Percentiles rank a stretch among this genome's conserved stretches.
These are phyloP conservation scores for Cadophora luteo-olivacea DNA, from an alignment of 2,329 filamentous ascomycete species.

Conservation along the genomic window DNA sequence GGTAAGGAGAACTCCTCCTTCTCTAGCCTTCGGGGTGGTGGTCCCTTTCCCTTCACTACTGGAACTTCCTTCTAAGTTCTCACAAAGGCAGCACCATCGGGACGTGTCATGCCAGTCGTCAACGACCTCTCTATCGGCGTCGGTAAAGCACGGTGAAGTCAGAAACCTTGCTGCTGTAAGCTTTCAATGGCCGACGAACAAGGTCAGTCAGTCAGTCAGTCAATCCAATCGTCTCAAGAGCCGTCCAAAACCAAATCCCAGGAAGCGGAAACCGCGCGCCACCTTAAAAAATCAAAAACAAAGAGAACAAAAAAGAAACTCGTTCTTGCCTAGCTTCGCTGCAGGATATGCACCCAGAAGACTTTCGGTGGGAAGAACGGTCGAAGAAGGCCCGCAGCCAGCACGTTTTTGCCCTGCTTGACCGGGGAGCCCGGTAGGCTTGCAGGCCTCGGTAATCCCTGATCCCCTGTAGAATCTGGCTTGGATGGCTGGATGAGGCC, in stretches of 20 bases:
- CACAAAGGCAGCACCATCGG: not conserved
- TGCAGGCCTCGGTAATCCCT: not conserved
- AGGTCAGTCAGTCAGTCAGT: no score
- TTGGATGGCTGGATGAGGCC: not conserved
- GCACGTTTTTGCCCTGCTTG: constrained; percentile 19
- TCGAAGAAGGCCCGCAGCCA: constrained; percentile 1
- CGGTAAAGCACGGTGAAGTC: constrained; percentile 10
- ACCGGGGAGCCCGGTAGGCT: not conserved
- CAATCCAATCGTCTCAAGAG: not conserved
- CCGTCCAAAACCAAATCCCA: not conserved
- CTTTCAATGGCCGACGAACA: no score
- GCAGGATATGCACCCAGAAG: not conserved
- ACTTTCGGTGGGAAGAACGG: not conserved
- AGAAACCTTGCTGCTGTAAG: not conserved
- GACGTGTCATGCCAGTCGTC: constrained; percentile 6
- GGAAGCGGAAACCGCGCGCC: constrained; percentile 29
- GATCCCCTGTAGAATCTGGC: not conserved
- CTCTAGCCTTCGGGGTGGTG: not conserved
- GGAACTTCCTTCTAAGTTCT: no score
- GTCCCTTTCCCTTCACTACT: no score
- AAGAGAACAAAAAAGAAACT: not conserved
- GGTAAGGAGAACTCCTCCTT: not conserved
- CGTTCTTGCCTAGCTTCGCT: no score
- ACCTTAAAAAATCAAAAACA: constrained; percentile 18
- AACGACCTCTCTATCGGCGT: not conserved